phyloP scores from a whole-genome alignment of 2,329 filamentous ascomycete genomes.

The Grosmannia clavigera region DNA sequence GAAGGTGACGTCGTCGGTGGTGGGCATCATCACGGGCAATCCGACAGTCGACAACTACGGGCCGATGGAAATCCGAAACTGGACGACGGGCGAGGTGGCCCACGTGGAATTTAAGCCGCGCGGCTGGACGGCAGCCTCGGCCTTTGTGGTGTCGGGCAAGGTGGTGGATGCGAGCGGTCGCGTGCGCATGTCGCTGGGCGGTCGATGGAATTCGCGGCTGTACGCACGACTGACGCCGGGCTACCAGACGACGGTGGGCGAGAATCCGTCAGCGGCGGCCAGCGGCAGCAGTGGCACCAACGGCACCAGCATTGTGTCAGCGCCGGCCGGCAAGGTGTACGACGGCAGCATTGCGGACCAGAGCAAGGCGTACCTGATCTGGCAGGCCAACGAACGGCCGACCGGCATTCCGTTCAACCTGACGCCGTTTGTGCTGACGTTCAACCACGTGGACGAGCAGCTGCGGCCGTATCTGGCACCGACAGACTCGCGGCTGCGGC shows the following conservation, averaged over 20 bases:
- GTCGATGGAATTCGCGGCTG: conserved; percentile 94
- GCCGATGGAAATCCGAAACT: conserved; percentile 93
- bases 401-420: conserved; percentile 89
- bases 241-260: conserved; percentile 63
- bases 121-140: conserved; percentile 89
- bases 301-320: conserved; percentile 21
- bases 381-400: conserved; percentile 77
- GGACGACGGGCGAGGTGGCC: conserved; percentile 87
- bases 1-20: conserved; percentile 94
- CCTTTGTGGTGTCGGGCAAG: conserved; percentile 79
- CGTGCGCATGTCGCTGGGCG: conserved; percentile 79
- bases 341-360: conserved; percentile 47
- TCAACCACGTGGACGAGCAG: conserved; percentile 85
- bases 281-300: background rate
- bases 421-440: conserved; percentile 86
- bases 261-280: conserved; percentile 22
- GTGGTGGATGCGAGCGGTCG: conserved; percentile 68
- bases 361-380: conserved; percentile 75
- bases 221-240: conserved; percentile 89
- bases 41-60: conserved; percentile 98
- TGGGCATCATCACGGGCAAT: conserved; percentile 94
- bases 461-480: conserved; percentile 68
- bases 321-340: conserved; percentile 18
- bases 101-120: conserved; percentile 85
- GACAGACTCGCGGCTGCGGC: conserved; percentile 83